Base-by-base conservation (phyloP, 2,329 filamentous ascomycete genomes). In the Fusarium virguliforme region DNA sequence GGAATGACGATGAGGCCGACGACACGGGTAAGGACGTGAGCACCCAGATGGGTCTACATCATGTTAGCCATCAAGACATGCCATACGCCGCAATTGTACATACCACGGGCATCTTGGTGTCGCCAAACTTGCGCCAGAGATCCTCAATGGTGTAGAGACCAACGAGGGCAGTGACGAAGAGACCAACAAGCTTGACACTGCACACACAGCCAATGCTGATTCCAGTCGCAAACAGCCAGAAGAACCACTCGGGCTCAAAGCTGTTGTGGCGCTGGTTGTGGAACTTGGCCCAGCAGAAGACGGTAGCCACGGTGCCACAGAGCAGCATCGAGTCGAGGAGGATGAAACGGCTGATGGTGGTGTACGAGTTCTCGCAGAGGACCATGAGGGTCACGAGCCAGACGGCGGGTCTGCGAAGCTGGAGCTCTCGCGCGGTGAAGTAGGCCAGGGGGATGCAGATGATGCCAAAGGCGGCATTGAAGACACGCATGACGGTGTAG, bases 301-400 rank as follows among this genome's bases (percentile, higher is more conserved):
- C 93, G 6, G 96, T 99, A 15, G 94, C 95, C 75, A 98, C 96
- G n/a, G 97, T 99, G 79, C 97, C 98, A 85, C 95, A 98, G 40
- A 99, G 89, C 57, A 99, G 89, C 96, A 99, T 99, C 1, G 96
- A 98, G 82, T 99, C 96, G 76, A 99, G 90, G 26, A 99, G 91
- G 77, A 99, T 98, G 81, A 99, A 99, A 67, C 96, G 91, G 83
- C 95, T 98, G 82, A 99, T 99, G 34, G 97, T 98, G 54, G 96
- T 97, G 85, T 98, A 99, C 57, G 96, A 98, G 86, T 99, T 99
- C 83, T 99, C 96, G 85, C 94, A 99, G 43, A 99, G 90, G 48
- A 99, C 95, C 94, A 98, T 98, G 75, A 98, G 85, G 22, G 95
- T 96, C 64, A 98, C 91, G 63, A 99, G 87, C 96, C 96, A 99